Evolutionary conservation across 164 flowering plant genomes (phyloP).

Genomic region (Malania oleifera): DNA sequence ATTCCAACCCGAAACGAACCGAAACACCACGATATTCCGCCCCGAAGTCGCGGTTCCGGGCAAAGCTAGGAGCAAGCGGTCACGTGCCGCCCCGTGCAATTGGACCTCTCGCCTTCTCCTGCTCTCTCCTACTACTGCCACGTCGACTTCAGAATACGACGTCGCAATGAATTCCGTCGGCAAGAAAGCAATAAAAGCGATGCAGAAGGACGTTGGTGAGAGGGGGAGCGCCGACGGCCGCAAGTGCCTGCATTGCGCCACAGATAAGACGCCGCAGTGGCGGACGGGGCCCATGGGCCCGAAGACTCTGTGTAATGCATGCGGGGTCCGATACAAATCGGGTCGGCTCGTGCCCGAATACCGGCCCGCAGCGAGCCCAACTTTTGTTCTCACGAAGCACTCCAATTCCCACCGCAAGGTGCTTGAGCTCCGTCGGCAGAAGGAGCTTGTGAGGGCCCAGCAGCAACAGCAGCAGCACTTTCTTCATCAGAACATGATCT

Average conservation of each 20-base stretch:
- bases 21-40: slow-evolving; percentile 22
- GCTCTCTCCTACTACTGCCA: slow-evolving; percentile 21
- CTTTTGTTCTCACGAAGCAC: slow-evolving; percentile 39
- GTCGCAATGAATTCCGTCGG: slow-evolving; percentile 10
- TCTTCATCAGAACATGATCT: slow-evolving; percentile 22
- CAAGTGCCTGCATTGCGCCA: slow-evolving; percentile 42
- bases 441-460: slow-evolving; percentile 31
- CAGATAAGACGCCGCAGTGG: slow-evolving; percentile 56
- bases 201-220: slow-evolving; percentile 12
- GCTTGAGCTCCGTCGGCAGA: slow-evolving; percentile 51
- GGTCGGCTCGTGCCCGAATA: slow-evolving; percentile 44
- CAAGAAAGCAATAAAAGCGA: slow-evolving; percentile 22
- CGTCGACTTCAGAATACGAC: slow-evolving; percentile 25
- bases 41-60: slow-evolving; percentile 43
- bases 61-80: slow-evolving; percentile 63
- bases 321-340: slow-evolving; percentile 49
- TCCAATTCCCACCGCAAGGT: slow-evolving; percentile 56
- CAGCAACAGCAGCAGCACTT: slow-evolving; percentile 20
- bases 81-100: slow-evolving; percentile 51
- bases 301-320: slow-evolving; percentile 49
- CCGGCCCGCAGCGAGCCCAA: slow-evolving; percentile 54
- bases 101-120: slow-evolving; percentile 60
- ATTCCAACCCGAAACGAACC: slow-evolving; percentile 18
- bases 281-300: slow-evolving; percentile 58
- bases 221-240: slow-evolving; percentile 25